Base-by-base conservation (phyloP, 2,329 filamentous ascomycete genomes). In the Aspergillus fischeri region DNA sequence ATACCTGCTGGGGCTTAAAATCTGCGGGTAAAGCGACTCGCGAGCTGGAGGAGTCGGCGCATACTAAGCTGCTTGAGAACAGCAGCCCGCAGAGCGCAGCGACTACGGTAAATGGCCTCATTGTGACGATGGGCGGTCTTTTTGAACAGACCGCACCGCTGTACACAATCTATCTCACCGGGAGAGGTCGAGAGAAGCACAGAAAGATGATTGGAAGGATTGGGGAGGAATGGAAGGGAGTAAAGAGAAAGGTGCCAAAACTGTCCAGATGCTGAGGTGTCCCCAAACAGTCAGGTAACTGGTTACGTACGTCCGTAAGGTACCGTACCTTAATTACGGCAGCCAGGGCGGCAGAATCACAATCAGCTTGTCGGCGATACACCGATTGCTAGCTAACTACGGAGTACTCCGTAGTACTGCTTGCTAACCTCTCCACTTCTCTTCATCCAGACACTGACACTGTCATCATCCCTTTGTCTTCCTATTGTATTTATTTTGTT, bases 1-100 rank as follows among this genome's bases (percentile, higher is more conserved):
- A 99, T 65, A 92, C 90, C 73, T 91, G 90, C 14, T 92, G 89
- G 54, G 93, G 92, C 75, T 85, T 88, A 80, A 97, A 96, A 60
- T 75, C 70, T 59, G 67, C 66, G 45, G 73, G 71, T 25, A 78
- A 69, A 57, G 73, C 64, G 55, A 73, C 67, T 61, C 71, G 70
- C 54, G 68, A 63, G 54, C 67, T 65, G 47, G 62, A 73, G 55
- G 68, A 59, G 44, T 71, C 66, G 61, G 70, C 70, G 61, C 65
- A 68, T 67, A 72, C 66, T 57, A 70, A 60, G 60, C 57, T 62
- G 64, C 68, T 70, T 57, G 70, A 70, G 55, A 72, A 66, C 45
- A 72, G 61, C 53, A 76, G 60, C 58, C 67, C 70, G 60, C 68
- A 66, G 54, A 75, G 68, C 65, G 75, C 67, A 55, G 71, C 65